A percentile compares a stretch with the other conserved stretches of the same genome.
phyloP scores from a whole-genome alignment of 2,329 filamentous ascomycete species.

The Fusarium circinatum region DNA sequence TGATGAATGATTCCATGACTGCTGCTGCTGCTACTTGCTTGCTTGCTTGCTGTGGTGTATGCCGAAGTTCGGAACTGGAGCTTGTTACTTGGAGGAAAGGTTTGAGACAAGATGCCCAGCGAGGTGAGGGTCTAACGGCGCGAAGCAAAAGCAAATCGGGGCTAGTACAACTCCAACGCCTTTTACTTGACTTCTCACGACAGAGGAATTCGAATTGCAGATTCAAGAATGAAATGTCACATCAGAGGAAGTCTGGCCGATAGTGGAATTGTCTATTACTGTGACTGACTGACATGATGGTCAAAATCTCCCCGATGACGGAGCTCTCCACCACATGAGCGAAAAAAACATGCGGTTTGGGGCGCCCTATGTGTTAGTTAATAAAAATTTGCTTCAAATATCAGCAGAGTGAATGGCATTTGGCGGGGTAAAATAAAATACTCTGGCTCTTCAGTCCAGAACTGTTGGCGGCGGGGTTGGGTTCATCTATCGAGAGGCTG shows the following conservation, averaged over 20 bases:
- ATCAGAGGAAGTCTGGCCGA: conserved; percentile 4
- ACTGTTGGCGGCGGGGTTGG: conserved; percentile 9
- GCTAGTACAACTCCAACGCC: conserved; percentile 21
- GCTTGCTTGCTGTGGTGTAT: conserved; percentile 35
- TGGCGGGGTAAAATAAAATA: conserved; percentile 33
- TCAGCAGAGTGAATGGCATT: not conserved
- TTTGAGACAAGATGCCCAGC: conserved; percentile 8
- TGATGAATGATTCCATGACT: conserved; percentile 70
- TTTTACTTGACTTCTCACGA: not conserved
- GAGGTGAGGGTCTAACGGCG: conserved; percentile 31
- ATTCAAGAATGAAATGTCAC: conserved; percentile 12
- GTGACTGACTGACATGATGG: conserved; percentile 17
- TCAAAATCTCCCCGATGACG: conserved; percentile 29
- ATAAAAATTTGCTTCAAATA: conserved; percentile 12
- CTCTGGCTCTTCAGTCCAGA: conserved; percentile 3
- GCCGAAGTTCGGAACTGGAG: conserved; percentile 15
- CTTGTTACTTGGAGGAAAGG: conserved; percentile 8
- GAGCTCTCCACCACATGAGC: conserved; percentile 16
- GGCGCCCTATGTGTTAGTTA: not conserved
- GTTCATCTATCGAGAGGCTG: conserved; percentile 4
- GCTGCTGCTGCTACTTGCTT: conserved; percentile 36
- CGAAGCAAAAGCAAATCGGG: conserved; percentile 23
- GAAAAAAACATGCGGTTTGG: conserved; percentile 12
- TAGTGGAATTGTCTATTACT: conserved; percentile 14
- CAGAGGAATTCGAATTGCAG: not conserved